Evolutionary conservation across 1,284 basidiomycete genomes (phyloP).

Genomic region (Ustilago vetiveriae): DNA sequence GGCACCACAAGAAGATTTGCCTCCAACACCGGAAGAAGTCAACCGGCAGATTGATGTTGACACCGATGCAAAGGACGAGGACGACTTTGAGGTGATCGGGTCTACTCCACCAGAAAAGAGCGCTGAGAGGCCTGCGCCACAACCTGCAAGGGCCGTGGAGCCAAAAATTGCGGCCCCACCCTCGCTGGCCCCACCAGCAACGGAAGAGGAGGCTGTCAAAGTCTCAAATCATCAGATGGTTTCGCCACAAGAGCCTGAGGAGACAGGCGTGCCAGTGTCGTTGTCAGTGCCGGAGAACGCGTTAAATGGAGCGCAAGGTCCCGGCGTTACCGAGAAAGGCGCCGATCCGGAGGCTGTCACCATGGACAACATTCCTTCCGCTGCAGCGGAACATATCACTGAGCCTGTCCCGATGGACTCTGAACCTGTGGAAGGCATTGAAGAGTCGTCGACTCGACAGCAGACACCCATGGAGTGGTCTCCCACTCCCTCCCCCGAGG

Average conservation of each 20-base stretch:
- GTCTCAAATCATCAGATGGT: neutral
- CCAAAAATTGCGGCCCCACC: neutral
- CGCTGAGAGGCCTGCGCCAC: neutral
- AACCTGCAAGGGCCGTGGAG: neutral
- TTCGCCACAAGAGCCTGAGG: slow-evolving; percentile 2
- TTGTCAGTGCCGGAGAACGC: slow-evolving; percentile 15
- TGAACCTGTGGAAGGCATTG: neutral
- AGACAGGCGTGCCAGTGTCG: slow-evolving; percentile 20
- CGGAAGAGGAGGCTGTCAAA: no score
- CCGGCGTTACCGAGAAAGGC: slow-evolving; percentile 12
- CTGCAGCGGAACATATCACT: slow-evolving; percentile 20
- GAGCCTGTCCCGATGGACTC: slow-evolving; percentile 7
- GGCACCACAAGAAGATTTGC: slow-evolving; percentile 16
- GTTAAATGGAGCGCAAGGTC: slow-evolving; percentile 13
- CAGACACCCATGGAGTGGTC: slow-evolving; percentile 52
- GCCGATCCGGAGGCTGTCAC: slow-evolving; percentile 17
- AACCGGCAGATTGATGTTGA: slow-evolving; percentile 30
- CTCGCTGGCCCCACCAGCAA: neutral
- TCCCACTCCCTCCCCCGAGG: slow-evolving; percentile 47
- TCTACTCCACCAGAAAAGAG: neutral
- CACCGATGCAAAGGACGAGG: slow-evolving; percentile 4
- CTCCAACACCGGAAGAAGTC: slow-evolving; percentile 36
- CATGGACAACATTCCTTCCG: slow-evolving; percentile 44
- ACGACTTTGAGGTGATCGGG: slow-evolving; percentile 14
- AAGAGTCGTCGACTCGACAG: slow-evolving; percentile 9